Base-by-base conservation (phyloP, 2,329 filamentous ascomycete genomes). In the Teratosphaeria nubilosa region DNA sequence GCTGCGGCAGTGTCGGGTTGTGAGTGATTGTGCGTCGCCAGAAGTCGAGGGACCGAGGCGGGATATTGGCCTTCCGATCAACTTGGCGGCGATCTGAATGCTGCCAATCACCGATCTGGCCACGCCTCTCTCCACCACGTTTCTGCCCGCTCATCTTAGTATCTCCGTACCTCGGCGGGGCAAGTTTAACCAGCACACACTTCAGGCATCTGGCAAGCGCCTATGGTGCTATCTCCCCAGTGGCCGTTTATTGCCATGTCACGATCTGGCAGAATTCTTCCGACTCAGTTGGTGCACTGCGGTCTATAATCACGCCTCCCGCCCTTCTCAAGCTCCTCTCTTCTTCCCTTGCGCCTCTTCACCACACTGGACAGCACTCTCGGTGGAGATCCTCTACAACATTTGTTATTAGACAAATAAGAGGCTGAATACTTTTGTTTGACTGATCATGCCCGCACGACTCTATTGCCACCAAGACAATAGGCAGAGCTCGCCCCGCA, bases 351-450 rank as follows among this genome's bases (percentile, higher is more conserved):
- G 54, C 30, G 53, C 48, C 50, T 30, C 22, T 54, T 55, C n/a
- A 51, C 34, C 50, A 11, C n/a, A 30, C 22, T 10, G 11, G 30
- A 37, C 48, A 16, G 2, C 22, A 16, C 54, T 41, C 54, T 34
- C 54, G 16, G 54, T 55, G 32, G 31, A 51, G 50, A 55, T 53
- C 52, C 57, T 56, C 58, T 37, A 34, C 50, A 54, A 59, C 56
- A 58, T 64, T 64, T 67, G 65, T 68, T 67, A 69, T 66, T 66
- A 68, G 65, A 68, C 65, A 66, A 64, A 64, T 58, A 55, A n/a
- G 56, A 60, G 59, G 53, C 54, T 14, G 22, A 51, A 56, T 48
- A 48, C 41, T 22, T 20, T 5, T 4, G 22, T 22, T 48, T 22
- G 41, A 48, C 41, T 48, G 20, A 20, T 11, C 1, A 5, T 10